These are phyloP conservation scores for Candida methanosorbosa DNA, from an alignment of 805 yeast species.

Conservation along the genomic window DNA sequence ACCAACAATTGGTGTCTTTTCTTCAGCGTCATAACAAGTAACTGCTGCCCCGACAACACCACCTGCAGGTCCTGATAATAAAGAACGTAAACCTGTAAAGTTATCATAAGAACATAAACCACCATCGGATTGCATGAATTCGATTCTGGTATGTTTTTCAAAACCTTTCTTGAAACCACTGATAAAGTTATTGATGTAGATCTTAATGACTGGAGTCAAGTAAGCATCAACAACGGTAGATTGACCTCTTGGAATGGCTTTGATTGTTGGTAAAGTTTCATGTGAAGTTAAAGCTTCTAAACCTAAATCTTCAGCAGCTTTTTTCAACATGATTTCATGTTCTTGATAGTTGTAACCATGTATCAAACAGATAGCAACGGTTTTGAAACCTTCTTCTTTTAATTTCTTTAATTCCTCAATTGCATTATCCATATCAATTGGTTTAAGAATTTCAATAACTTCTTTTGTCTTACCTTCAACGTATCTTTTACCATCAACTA, in stretches of 20 bases:
- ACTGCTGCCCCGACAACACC: slow-evolving; percentile 49
- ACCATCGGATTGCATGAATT: slow-evolving; percentile 52
- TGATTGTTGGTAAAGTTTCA: slow-evolving; percentile 26
- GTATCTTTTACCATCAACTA: slow-evolving; percentile 12
- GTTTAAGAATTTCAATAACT: slow-evolving; percentile 26
- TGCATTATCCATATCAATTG: slow-evolving; percentile 18
- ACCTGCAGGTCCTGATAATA: slow-evolving; percentile 53
- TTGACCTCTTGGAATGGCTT: slow-evolving; percentile 27
- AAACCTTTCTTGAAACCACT: slow-evolving; percentile 24
- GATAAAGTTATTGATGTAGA: slow-evolving; percentile 26
- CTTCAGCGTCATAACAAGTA: slow-evolving; percentile 34
- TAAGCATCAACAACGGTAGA: slow-evolving; percentile 33
- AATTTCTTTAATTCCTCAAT: slow-evolving; percentile 14
- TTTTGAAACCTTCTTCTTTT: slow-evolving; percentile 19
- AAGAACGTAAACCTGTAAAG: slow-evolving; percentile 43
- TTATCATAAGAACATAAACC: slow-evolving; percentile 44
- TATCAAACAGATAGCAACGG: slow-evolving; percentile 27
- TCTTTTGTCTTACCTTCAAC: slow-evolving; percentile 30
- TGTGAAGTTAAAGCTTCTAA: slow-evolving; percentile 22
- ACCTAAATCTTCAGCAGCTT: slow-evolving; percentile 33
- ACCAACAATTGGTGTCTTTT: slow-evolving; percentile 20
- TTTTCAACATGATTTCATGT: slow-evolving; percentile 26
- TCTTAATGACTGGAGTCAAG: slow-evolving; percentile 28
- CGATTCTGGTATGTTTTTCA: slow-evolving; percentile 23
- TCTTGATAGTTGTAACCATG: slow-evolving; percentile 28